Evolutionary conservation across 805 yeast genomes (phyloP), one percentile per base, ranked within the genome.

Genomic region (Maudiozyma saulgeensis): DNA sequence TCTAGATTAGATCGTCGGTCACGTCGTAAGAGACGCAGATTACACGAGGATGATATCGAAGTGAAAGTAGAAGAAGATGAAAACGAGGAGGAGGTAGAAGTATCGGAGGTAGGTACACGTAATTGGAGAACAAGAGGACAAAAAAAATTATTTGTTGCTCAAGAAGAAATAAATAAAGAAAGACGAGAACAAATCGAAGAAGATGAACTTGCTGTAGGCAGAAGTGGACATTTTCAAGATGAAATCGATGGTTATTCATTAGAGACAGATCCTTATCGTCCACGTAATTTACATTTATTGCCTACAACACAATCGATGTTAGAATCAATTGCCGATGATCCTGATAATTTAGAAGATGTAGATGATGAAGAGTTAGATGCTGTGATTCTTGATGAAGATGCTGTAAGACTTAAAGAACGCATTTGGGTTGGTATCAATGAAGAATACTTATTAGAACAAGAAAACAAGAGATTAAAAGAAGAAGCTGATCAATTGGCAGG

Each of bases 401-500:
- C 90, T 53, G 75, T 82, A 11, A 74, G 70, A 49, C 63, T 83
- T 54, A 93, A 91, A 64, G 90, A 88, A 56, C 75, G 84, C 51
- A 79, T 90, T 3, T 93, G 99, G 98, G 81, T 85, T 48, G 90
- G 93, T 2, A 73, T 87, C 39, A 90, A 95, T 66, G 86, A 85
- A 51, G 98, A 90, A 28, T 93, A 79, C 61, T 68, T 93, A 49
- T 63, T 87, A 8, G 93, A 84, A 44, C 96, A 88, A 66, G 97
- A 91, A 58, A 79, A 80, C 56, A 89, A 87, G 61, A 72, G 90
- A 53, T 72, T 91, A 51, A 87, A 90, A 63, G 76, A 77, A 47
- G 96, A 89, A 62, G 93, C 96, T 0, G 98, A 93, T 68, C 80
- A 78, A 51, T 77, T 87, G 31, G 84, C 91, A 0, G 99, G 98